Base-by-base conservation (phyloP, 169 alveolate species). In the Theileria luwenshuni region DNA sequence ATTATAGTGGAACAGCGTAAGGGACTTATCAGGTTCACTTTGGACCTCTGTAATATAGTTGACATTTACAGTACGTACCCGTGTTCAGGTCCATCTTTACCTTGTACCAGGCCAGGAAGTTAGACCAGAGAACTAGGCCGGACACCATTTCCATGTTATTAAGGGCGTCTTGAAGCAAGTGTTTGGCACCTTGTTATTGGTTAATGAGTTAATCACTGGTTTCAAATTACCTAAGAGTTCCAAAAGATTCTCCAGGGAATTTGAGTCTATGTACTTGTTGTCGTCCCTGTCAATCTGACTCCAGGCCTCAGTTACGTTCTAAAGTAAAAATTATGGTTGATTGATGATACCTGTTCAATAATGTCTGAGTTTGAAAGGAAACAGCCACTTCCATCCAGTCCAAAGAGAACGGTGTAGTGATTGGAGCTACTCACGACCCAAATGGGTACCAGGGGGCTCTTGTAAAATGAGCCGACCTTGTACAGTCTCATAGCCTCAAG, bases 391-490 rank as follows among this genome's bases (percentile, higher is more conserved):
- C 23, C 49, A 45, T 75, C 58, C 10, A 75, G 41, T 1, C 61
- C 76, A 65, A 86, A 86, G n/a, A 86, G 74, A 25, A 80, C 92
- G 32, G 90, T 80, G 51, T 90, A 90, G 76, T 90, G 94, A 77
- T 83, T 90, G 28, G 75, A 77, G 45, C 92, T 90, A 23, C 90
- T 77, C 32, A 85, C 65, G 33, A 90, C 92, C 94, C 94, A 90
- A 33, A 90, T 85, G 5, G 94, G 94, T 32, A 79, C 74, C 45
- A 73, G 58, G 23, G 94, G 94, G 83, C 84, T 73, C 51, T 90
- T 90, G 64, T 87, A 90, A 62, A 68, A 84, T n/a, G 86, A 84
- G n/a, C 94, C 94, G 41, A 87, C 94, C 33, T 83, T 83, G 73
- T 93, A 90, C 67, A 87, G 85, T 49, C 88, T 77, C 63, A 80